Evolutionary conservation across 2,329 filamentous ascomycete species (phyloP).

Genomic region (Phymatotrichopsis omnivora): DNA sequence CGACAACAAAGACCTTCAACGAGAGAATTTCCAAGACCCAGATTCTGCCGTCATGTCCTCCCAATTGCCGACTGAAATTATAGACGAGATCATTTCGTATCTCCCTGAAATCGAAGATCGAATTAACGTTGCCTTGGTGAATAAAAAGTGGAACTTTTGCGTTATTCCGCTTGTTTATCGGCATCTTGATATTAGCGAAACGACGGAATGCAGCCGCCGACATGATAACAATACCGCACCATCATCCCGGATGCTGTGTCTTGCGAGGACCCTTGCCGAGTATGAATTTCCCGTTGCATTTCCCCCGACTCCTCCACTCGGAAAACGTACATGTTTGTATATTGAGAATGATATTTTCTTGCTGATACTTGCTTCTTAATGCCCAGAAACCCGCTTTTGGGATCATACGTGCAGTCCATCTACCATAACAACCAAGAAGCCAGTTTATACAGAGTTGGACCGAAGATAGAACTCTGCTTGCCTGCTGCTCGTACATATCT

Average conservation of each 20-base stretch:
- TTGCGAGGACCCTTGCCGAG: conserved; percentile 14
- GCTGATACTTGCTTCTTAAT: conserved; percentile 12
- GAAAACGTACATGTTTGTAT: neutral
- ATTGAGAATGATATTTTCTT: neutral
- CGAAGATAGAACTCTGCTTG: too few relatives aligned
- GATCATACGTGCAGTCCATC: conserved; percentile 19
- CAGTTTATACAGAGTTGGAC: too few relatives aligned
- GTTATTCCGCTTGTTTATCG: conserved; percentile 17
- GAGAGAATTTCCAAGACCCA: too few relatives aligned
- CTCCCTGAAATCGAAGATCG: conserved; percentile 10
- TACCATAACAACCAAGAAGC: too few relatives aligned
- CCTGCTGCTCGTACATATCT: too few relatives aligned
- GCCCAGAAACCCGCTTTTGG: conserved; percentile 18
- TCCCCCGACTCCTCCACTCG: too few relatives aligned
- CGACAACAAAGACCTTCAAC: too few relatives aligned
- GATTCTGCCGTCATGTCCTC: too few relatives aligned
- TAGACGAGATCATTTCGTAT: conserved; percentile 20
- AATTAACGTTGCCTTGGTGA: conserved; percentile 14
- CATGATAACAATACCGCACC: neutral
- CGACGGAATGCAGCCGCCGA: neutral
- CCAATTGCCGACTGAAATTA: conserved; percentile 20
- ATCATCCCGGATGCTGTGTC: conserved; percentile 8
- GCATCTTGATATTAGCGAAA: conserved; percentile 17
- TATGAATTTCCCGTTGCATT: conserved; percentile 18
- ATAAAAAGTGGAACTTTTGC: conserved; percentile 17